Evolutionary conservation across 768 basidiomycete species (phyloP).

Genomic region (Exidia glandulosa): DNA sequence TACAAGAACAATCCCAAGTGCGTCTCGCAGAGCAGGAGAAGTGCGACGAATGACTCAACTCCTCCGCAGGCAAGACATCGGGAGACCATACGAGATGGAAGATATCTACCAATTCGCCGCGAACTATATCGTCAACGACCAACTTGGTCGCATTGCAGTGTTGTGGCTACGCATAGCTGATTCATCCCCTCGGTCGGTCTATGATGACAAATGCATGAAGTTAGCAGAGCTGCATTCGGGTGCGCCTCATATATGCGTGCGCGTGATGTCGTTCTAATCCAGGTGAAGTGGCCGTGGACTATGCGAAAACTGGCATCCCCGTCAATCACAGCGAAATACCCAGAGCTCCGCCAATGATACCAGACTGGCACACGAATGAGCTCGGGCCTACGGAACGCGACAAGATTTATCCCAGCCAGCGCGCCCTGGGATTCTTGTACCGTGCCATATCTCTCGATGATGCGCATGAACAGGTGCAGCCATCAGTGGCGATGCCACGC

Average conservation of each 20-base stretch:
- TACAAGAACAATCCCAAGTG: no score
- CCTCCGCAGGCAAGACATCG: neutral
- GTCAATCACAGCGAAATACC: constrained; percentile 33
- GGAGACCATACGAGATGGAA: constrained; percentile 28
- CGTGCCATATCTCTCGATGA: constrained; percentile 36
- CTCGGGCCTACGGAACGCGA: neutral
- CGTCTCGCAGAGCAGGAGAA: no score
- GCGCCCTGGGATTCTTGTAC: constrained; percentile 52
- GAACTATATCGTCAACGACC: constrained; percentile 58
- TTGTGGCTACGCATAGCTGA: constrained; percentile 61
- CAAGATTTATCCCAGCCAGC: constrained; percentile 38
- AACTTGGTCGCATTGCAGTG: constrained; percentile 32
- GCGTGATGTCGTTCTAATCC: neutral
- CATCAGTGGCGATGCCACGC: no score
- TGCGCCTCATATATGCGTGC: neutral
- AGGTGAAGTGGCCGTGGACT: constrained; percentile 41
- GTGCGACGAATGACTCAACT: no score
- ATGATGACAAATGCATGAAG: constrained; percentile 38
- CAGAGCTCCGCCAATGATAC: constrained; percentile 24
- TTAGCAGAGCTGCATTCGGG: constrained; percentile 49
- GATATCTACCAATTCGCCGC: constrained; percentile 62
- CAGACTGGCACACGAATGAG: constrained; percentile 42
- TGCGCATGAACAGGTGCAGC: neutral
- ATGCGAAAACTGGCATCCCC: constrained; percentile 45
- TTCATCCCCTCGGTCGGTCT: constrained; percentile 32